Percentiles rank a stretch among this genome's conserved stretches.
These are phyloP conservation scores for Rhodamnia argentea DNA, from an alignment of 345 rosid species.

Conservation along the genomic window DNA sequence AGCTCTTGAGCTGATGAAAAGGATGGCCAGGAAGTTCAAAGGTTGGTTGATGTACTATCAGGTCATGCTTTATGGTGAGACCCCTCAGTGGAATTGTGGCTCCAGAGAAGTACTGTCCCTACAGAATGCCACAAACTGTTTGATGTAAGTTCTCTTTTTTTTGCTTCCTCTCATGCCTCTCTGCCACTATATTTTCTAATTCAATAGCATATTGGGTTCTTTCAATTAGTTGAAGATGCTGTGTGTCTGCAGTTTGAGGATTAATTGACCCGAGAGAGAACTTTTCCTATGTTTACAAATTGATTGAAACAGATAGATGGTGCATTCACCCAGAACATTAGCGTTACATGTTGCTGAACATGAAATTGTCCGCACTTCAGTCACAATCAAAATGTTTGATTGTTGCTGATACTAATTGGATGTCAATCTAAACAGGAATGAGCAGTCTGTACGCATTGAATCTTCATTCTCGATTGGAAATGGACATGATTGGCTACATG, in stretches of 20 bases:
- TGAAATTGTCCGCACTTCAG: not conserved
- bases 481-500: not conserved
- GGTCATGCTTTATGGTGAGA: constrained; percentile 47
- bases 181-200: not conserved
- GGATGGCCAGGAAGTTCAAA: constrained; percentile 44
- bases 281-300: not conserved
- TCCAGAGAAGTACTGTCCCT: not conserved
- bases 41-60: constrained; percentile 67
- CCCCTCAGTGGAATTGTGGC: constrained; percentile 16
- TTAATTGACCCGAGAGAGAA: no score
- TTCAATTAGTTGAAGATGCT: not conserved
- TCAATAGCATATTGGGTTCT: not conserved
- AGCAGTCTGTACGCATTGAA: constrained; percentile 5
- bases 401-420: not conserved
- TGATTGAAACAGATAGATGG: not conserved
- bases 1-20: constrained; percentile 23
- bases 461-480: constrained; percentile 12
- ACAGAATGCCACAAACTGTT: constrained; percentile 7
- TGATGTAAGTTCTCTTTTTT: constrained; percentile 7
- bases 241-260: not conserved
- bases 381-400: not conserved
- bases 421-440: constrained; percentile 17
- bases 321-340: not conserved
- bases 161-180: not conserved
- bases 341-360: not conserved